These are phyloP conservation scores for Sphagnum tenellum DNA, from an alignment of 225 moss, liverwort and hornwort species.

Conservation along the genomic window DNA sequence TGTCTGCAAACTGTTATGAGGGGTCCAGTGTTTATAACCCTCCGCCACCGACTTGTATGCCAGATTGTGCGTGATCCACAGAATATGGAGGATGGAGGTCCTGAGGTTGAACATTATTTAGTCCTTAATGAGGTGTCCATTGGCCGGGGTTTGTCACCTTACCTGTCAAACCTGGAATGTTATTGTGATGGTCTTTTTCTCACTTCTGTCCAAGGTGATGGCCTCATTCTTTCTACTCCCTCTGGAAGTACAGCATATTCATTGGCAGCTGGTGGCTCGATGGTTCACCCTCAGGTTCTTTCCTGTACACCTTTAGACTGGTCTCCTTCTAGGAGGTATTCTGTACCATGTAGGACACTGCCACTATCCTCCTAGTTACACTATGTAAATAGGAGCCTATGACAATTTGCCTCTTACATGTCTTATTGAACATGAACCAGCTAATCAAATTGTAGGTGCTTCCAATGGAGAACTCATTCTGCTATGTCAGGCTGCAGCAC, in stretches of 20 bases:
- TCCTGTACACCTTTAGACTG: neutral
- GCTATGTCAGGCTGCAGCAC: too few relatives aligned
- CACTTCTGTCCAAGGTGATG: constrained; percentile 91
- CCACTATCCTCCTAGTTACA: too few relatives aligned
- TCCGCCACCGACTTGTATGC: constrained; percentile 88
- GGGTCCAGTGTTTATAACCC: constrained; percentile 77
- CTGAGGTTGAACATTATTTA: constrained; percentile 50
- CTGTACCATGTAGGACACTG: neutral
- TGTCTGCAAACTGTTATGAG: constrained; percentile 64
- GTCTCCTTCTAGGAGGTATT: neutral
- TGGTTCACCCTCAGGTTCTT: constrained; percentile 80
- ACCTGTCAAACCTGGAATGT: constrained; percentile 79
- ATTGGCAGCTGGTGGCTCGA: constrained; percentile 92
- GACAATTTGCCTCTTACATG: too few relatives aligned
- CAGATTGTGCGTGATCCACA: constrained; percentile 62
- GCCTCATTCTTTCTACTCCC: constrained; percentile 81
- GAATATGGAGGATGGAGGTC: constrained; percentile 15
- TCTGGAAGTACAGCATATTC: constrained; percentile 97
- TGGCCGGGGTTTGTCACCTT: constrained; percentile 87
- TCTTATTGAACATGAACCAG: too few relatives aligned
- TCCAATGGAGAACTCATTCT: too few relatives aligned
- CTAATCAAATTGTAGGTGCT: too few relatives aligned
- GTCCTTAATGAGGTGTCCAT: constrained; percentile 91
- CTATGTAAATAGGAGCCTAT: too few relatives aligned
- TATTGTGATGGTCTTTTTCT: constrained; percentile 91